Evolutionary conservation across 768 basidiomycete species (phyloP), one percentile per base, ranked within the genome.

Genomic region (Wakefieldia striispora): DNA sequence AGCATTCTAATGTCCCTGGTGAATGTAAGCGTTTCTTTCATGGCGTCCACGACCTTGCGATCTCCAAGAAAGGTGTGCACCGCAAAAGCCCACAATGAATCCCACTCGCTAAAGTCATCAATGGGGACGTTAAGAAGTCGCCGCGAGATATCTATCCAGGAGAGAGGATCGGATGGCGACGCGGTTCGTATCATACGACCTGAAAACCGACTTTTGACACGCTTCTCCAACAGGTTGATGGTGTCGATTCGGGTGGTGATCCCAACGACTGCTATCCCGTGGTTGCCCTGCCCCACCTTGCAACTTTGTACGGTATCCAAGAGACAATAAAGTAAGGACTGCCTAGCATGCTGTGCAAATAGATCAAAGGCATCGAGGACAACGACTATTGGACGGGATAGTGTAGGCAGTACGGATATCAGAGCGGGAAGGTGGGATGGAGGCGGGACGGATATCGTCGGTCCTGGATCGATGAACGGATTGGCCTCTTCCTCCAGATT

Each of bases 191-290:
- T 75, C 59, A 92, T 89, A 47, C 97, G 78, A 27, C 94, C 92
- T 2, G 95, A 97, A 71, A 98, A 99, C 3, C 97, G 82, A 56
- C 93, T 97, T 70, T 98, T 97, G 43, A 99, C 97, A 38, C 97
- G 79, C 67, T 99, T 99, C 67, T 99, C 97, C 16, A 99, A 75
- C 3, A 89, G 70, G 54, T 90, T 88, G 51, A 97, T 79, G 16
- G 91, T 88, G 60, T 98, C 94, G 20, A 95, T 78, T 9, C 94
- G 83, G 27, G 83, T 84, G 1, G 94, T 93, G 11, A 94, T 68
- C 8, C 97, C 97, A 31, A 99, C 73, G 29, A 99, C 84, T 0
- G 86, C 88, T 19, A 97, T 68, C 3, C 93, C 94, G 53, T 79
- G 82, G 57, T 64, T 80, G 12, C 72, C 75, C 39, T 72, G 67